Conservation (phyloP, 495 filamentous ascomycete genomes). For the Pyronema omphalodes region DNA sequence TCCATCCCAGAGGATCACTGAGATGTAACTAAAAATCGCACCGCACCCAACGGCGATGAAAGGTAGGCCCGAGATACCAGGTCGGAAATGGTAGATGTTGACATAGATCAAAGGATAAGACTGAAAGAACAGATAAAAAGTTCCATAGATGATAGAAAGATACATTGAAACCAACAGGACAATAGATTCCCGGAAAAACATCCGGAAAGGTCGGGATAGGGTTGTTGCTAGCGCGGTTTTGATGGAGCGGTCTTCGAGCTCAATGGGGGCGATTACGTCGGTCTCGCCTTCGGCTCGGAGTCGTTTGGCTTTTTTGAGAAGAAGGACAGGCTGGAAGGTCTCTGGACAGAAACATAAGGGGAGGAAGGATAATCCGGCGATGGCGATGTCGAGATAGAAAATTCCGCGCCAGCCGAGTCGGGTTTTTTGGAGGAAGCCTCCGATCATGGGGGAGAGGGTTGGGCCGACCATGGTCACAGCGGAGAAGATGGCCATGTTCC, state of each 20-base stretch:
- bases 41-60: slow-evolving; percentile 33
- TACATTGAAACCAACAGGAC: slow-evolving; percentile 50
- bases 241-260: slow-evolving; percentile 28
- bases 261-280: slow-evolving; percentile 27
- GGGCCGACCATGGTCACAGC: slow-evolving; percentile 42
- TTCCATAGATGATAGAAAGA: slow-evolving; percentile 47
- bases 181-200: slow-evolving; percentile 42
- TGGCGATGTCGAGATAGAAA: slow-evolving; percentile 36
- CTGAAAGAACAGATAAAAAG: slow-evolving; percentile 61
- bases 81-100: slow-evolving; percentile 29
- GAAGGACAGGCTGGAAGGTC: slow-evolving; percentile 42
- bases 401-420: slow-evolving; percentile 32
- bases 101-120: slow-evolving; percentile 46
- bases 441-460: slow-evolving; percentile 47
- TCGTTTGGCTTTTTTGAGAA: slow-evolving; percentile 35
- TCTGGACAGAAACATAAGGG: slow-evolving; percentile 29
- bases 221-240: slow-evolving; percentile 23
- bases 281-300: slow-evolving; percentile 31
- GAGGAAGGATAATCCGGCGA: slow-evolving; percentile 26
- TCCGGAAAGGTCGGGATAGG: slow-evolving; percentile 33
- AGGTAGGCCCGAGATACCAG: slow-evolving; percentile 29
- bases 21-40: slow-evolving; percentile 29
- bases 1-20: slow-evolving; percentile 37
- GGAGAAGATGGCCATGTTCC: slow-evolving; percentile 27
- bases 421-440: slow-evolving; percentile 26